Percentiles rank a stretch among this genome's conserved stretches.
Conservation (phyloP, 768 basidiomycete species). For the Podaxis sp. region DNA sequence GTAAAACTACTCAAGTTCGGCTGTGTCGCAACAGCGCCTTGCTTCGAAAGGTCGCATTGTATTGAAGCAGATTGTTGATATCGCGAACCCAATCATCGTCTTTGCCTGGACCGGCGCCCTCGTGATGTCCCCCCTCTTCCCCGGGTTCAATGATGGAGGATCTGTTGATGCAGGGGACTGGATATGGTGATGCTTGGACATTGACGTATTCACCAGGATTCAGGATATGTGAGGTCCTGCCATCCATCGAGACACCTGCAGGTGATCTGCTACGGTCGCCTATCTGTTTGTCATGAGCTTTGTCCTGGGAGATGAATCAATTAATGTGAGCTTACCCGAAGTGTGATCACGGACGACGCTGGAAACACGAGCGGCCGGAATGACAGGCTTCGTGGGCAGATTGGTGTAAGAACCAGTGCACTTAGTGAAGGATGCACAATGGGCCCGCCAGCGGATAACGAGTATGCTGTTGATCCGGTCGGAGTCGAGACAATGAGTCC, state of each 20-base stretch:
- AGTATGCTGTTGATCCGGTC: conserved; percentile 95
- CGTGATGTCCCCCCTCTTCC: conserved; percentile 39
- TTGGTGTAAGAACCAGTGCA: conserved; percentile 90
- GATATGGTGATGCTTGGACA: conserved; percentile 80
- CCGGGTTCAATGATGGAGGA: conserved; percentile 65
- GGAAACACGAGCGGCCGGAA: conserved; percentile 93
- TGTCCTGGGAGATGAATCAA: not conserved
- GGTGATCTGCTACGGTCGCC: conserved; percentile 81
- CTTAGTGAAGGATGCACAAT: conserved; percentile 93
- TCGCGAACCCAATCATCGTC: conserved; percentile 97
- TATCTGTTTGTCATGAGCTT: conserved; percentile 45
- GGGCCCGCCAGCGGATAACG: conserved; percentile 91
- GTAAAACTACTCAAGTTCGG: conserved; percentile 41
- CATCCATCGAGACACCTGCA: conserved; percentile 92
- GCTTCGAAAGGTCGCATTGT: conserved; percentile 91
- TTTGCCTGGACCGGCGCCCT: conserved; percentile 73
- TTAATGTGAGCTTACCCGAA: conserved; percentile 47
- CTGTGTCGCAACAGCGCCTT: conserved; percentile 78
- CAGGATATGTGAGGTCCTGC: conserved; percentile 77
- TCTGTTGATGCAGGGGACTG: conserved; percentile 90
- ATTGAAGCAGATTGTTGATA: conserved; percentile 91
- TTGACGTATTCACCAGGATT: conserved; percentile 82
- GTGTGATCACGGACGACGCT: conserved; percentile 67
- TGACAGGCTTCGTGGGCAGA: conserved; percentile 88
- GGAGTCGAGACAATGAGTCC: conserved; percentile 94